Conservation (phyloP, 139 green algal species). For the Micractinium sp. region DNA sequence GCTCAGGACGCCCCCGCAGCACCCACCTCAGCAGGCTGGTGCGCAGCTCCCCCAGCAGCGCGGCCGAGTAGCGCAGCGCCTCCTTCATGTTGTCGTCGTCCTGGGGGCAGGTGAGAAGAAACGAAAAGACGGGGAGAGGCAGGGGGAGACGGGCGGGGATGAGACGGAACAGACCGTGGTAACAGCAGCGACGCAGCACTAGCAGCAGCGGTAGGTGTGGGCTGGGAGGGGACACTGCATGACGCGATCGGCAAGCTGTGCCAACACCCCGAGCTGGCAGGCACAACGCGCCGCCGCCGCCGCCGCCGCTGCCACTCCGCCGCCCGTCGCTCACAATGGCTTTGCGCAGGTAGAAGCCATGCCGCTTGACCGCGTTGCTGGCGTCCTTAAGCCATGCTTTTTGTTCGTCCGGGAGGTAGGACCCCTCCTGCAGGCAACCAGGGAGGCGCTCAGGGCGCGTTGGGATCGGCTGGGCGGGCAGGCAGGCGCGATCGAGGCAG, state of each 20-base stretch:
- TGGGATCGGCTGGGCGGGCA: neutral
- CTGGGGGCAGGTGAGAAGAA: constrained; percentile 51
- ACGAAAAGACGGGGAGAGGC: neutral
- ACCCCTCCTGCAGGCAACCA: neutral
- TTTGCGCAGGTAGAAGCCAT: constrained; percentile 86
- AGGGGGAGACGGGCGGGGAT: neutral
- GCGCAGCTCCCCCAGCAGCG: constrained; percentile 94
- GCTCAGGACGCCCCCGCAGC: neutral
- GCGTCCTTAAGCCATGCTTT: constrained; percentile 76
- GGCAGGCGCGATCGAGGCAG: neutral
- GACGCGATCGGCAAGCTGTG: neutral
- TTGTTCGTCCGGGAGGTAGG: constrained; percentile 60
- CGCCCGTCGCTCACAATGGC: constrained; percentile 68
- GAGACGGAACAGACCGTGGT: neutral
- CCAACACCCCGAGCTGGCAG: neutral
- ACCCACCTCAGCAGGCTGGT: constrained; percentile 78
- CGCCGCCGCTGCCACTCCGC: neutral
- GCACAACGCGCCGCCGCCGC: neutral
- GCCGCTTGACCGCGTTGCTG: constrained; percentile 73
- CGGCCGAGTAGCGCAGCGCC: constrained; percentile 85
- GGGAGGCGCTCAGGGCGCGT: neutral
- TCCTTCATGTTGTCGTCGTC: constrained; percentile 96
- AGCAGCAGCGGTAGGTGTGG: neutral
- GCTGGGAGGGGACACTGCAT: too few species aligned
- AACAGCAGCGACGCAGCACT: neutral